These are phyloP conservation scores for Alternaria arborescens DNA, from an alignment of 2,329 filamentous ascomycete genomes.

Conservation along the genomic window DNA sequence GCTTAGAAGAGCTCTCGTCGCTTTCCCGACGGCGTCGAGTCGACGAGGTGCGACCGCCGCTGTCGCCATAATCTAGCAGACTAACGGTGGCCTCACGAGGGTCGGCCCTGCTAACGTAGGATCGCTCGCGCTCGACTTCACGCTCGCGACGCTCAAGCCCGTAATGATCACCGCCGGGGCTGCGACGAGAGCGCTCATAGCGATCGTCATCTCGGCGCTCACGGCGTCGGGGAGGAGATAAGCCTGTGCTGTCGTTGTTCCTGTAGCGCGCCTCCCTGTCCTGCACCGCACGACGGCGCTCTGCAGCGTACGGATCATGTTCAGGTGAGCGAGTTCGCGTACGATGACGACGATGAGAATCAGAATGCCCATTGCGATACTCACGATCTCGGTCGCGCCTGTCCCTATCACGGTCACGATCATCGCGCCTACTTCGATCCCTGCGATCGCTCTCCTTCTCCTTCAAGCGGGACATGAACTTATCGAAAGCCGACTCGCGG, in stretches of 20 bases:
- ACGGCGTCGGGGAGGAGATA: constrained; percentile 61
- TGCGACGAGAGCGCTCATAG: constrained; percentile 64
- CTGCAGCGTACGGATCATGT: constrained; percentile 91
- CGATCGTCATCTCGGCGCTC: constrained; percentile 52
- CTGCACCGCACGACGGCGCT: constrained; percentile 90
- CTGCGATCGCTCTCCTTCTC: constrained; percentile 79
- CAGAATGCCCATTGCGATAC: constrained; percentile 52
- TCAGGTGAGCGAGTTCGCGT: constrained; percentile 88
- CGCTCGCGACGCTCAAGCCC: constrained; percentile 87
- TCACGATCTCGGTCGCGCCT: constrained; percentile 52
- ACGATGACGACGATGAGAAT: constrained; percentile 54
- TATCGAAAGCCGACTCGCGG: constrained; percentile 86
- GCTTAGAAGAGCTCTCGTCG: constrained; percentile 61
- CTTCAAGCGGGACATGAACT: constrained; percentile 86
- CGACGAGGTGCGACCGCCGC: constrained; percentile 59
- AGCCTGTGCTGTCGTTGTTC: constrained; percentile 75
- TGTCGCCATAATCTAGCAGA: constrained; percentile 89
- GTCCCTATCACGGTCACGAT: constrained; percentile 56
- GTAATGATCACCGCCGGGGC: constrained; percentile 70
- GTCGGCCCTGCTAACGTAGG: constrained; percentile 80
- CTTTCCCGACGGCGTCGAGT: constrained; percentile 77
- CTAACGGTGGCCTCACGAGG: constrained; percentile 77
- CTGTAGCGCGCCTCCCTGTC: constrained; percentile 94
- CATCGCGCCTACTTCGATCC: constrained; percentile 49
- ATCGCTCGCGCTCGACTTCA: constrained; percentile 87